A percentile compares a stretch with the other conserved stretches of the same genome.
Evolutionary conservation across 2,329 filamentous ascomycete genomes (phyloP).

Genomic region (Tothia fuscella): DNA sequence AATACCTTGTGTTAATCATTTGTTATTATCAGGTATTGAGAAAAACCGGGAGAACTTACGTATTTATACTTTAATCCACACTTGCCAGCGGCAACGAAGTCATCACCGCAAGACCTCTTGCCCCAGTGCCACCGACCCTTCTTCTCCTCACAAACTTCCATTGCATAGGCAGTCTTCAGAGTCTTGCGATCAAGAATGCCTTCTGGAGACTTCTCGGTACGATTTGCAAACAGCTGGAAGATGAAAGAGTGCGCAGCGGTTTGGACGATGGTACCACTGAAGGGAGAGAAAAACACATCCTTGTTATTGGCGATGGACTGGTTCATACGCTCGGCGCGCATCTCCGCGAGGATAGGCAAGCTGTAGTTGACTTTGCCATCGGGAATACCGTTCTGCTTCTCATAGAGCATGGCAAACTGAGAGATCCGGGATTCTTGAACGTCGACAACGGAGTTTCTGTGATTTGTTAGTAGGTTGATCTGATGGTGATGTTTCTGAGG

Average conservation of each 20-base stretch:
- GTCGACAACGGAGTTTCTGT: background rate
- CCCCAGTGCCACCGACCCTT: too few relatives aligned
- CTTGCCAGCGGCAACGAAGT: background rate
- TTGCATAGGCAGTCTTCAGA: background rate
- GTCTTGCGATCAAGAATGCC: background rate
- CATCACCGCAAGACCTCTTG: too few relatives aligned
- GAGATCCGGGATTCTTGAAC: background rate
- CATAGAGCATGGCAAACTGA: slow-evolving; percentile 1
- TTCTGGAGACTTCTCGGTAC: background rate
- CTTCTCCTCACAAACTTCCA: background rate
- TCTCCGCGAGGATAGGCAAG: slow-evolving; percentile 18
- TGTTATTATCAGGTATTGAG: background rate
- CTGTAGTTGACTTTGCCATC: slow-evolving; percentile 20
- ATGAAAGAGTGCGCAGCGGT: background rate
- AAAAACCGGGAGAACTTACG: background rate
- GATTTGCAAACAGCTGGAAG: background rate
- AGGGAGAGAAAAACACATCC: background rate
- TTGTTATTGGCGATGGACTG: background rate
- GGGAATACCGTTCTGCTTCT: slow-evolving; percentile 8
- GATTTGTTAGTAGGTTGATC: background rate
- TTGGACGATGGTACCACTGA: background rate
- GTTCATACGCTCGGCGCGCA: slow-evolving; percentile 2
- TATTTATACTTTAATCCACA: slow-evolving; percentile 5
- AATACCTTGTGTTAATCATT: background rate
- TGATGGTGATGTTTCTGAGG: background rate